These are phyloP conservation scores for Pleurozium schreberi DNA, from an alignment of 225 moss, liverwort and hornwort species.

Conservation along the genomic window DNA sequence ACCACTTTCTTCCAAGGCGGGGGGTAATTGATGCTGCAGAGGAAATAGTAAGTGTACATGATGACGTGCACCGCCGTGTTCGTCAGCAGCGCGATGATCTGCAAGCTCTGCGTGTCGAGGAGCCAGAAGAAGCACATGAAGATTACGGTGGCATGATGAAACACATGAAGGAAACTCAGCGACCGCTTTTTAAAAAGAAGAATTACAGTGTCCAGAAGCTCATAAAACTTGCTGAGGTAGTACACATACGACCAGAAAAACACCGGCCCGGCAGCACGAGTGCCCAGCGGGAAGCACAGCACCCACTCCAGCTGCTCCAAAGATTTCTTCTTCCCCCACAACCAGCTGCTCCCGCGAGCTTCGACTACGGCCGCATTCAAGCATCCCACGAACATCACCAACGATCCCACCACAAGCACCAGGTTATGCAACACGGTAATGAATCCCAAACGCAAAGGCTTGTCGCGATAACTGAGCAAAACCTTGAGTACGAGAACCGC, in stretches of 20 bases:
- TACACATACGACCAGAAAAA: constrained; percentile 96
- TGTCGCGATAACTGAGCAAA: constrained; percentile 29
- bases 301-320: constrained; percentile 35
- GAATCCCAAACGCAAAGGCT: constrained; percentile 51
- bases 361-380: constrained; percentile 44
- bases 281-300: constrained; percentile 77
- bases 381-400: constrained; percentile 67
- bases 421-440: constrained; percentile 66
- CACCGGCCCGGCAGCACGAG: constrained; percentile 64
- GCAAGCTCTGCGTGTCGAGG: constrained; percentile 72
- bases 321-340: constrained; percentile 56
- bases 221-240: constrained; percentile 95
- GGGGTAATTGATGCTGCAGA: constrained; percentile 65
- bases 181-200: constrained; percentile 50
- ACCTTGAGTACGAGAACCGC: constrained; percentile 29
- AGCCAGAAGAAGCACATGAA: constrained; percentile 99
- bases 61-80: constrained; percentile 90
- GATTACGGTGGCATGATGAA: constrained; percentile 77
- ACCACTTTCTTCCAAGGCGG: constrained; percentile 88
- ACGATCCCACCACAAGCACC: constrained; percentile 59
- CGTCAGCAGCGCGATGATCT: constrained; percentile 74
- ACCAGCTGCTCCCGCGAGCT: constrained; percentile 51
- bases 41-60: constrained; percentile 90
- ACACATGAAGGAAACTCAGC: constrained; percentile 83
- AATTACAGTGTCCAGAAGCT: constrained; percentile 69